Evolutionary conservation across 1,284 basidiomycete genomes (phyloP).

Genomic region (Tausonia pullulans): DNA sequence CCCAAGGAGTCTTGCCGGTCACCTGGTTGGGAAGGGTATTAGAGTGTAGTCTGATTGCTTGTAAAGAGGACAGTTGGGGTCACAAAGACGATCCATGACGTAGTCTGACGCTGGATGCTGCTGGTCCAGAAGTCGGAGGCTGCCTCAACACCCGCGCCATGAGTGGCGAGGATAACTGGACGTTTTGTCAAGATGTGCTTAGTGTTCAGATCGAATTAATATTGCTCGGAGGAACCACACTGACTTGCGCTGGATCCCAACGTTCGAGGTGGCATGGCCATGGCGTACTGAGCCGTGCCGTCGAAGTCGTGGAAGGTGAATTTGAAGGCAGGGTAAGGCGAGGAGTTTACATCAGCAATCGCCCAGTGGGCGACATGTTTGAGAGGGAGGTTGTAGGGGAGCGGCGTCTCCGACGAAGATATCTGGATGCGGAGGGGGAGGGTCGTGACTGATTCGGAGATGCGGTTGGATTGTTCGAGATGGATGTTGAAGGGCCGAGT

Average conservation of each 20-base stretch:
- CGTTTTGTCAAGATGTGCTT: background rate
- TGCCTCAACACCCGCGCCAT: conserved; percentile 32
- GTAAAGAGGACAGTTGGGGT: too few species aligned
- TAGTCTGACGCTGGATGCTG: conserved; percentile 19
- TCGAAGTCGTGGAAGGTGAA: conserved; percentile 3
- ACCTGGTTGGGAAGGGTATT: too few species aligned
- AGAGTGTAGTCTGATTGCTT: too few species aligned
- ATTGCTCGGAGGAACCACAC: background rate
- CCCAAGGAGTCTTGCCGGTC: conserved; percentile 31
- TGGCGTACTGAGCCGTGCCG: conserved; percentile 9
- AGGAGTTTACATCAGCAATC: too few species aligned
- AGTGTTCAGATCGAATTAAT: background rate
- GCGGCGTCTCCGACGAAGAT: background rate
- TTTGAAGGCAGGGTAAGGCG: too few species aligned
- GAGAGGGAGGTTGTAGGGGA: background rate
- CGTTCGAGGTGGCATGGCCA: conserved; percentile 2
- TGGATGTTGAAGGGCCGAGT: conserved; percentile 4
- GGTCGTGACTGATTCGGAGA: background rate
- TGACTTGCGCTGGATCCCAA: too few species aligned
- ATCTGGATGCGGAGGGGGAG: background rate
- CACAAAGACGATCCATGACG: conserved; percentile 28
- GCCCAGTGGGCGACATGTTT: too few species aligned
- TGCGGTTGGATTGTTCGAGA: background rate
- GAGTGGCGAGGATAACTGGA: conserved; percentile 25
- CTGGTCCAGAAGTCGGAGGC: conserved; percentile 20